These are phyloP conservation scores for Puccinia coronata DNA, from an alignment of 1,284 basidiomycete genomes.

Conservation along the genomic window DNA sequence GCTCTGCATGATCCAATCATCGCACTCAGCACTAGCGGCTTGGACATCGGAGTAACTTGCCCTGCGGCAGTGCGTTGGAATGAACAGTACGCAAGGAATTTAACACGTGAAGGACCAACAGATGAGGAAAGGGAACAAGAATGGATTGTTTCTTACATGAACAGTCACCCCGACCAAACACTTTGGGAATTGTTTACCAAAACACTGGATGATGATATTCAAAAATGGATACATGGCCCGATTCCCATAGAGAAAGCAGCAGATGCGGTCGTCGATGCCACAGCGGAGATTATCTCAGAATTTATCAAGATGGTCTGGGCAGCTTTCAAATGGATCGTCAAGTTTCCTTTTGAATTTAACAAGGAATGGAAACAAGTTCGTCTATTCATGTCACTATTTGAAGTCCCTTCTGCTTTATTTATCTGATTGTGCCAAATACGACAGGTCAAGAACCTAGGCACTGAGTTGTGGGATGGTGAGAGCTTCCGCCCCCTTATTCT, in stretches of 20 bases:
- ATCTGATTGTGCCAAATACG: background rate
- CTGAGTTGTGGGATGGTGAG: constrained; percentile 46
- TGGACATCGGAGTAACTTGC: constrained; percentile 18
- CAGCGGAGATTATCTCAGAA: constrained; percentile 14
- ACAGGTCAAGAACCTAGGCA: constrained; percentile 35
- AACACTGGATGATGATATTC: constrained; percentile 31
- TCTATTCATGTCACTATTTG: background rate
- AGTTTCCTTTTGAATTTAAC: constrained; percentile 44
- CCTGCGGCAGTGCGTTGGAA: constrained; percentile 43
- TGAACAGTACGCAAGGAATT: constrained; percentile 29
- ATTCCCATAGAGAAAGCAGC: constrained; percentile 32
- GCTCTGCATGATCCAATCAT: constrained; percentile 42
- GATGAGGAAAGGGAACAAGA: constrained; percentile 43
- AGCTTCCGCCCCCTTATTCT: too few species aligned
- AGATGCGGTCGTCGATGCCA: constrained; percentile 25
- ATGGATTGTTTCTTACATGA: constrained; percentile 46
- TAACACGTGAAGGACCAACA: constrained; percentile 14
- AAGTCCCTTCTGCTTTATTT: background rate
- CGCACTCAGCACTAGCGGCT: constrained; percentile 19
- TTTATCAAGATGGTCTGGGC: constrained; percentile 43
- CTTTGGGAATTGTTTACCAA: constrained; percentile 47
- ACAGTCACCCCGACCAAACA: constrained; percentile 43
- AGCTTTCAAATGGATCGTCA: constrained; percentile 47
- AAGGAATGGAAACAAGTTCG: constrained; percentile 45
- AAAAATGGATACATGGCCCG: constrained; percentile 26